Base-by-base conservation (phyloP, 495 filamentous ascomycete species). In the Extremus antarcticus region DNA sequence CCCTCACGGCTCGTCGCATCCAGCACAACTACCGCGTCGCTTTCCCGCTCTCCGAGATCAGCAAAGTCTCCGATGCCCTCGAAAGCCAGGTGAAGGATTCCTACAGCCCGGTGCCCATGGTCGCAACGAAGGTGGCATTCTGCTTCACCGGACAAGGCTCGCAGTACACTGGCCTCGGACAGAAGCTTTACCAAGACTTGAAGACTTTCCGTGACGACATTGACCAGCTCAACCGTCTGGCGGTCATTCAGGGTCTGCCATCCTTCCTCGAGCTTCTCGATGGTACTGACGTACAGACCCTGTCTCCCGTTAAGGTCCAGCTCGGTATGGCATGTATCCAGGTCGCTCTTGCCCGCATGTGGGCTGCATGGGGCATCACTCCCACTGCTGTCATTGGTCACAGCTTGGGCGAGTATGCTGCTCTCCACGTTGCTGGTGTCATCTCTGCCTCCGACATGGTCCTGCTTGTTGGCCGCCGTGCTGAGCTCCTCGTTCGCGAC, bases 361-460 rank as follows among this genome's bases (percentile, higher is more conserved):
- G 90, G 90, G 69, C 62, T 20, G 83, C 87, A 8, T 84, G 88
- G 77, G 90, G 87, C 35, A 76, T 94, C 54, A 79, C 69, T 21
- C 90, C 90, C 19, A 73, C 77, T 50, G 84, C 82, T 39, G 87
- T 94, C 1, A 73, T 95, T 35, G 90, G 90, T 21, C 90, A 96
- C 72, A 94, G 88, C 66, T 62, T 83, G 13, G 90, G 90, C 54
- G 90, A 95, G 66, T 95, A 91, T 70, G 88, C 90, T 46, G 90
- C 90, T 16, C 73, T 95, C 1, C 77, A 90, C 62, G 81, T 84
- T 32, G 81, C 89, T 17, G 90, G 88, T 50, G 82, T 94, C 15
- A 69, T 95, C 10, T 86, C 84, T 9, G 84, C 80, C 25, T 81
- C 78, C 58, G 89, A 94, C 63, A 83, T 85, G 23, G 81, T 95